Conservation (phyloP, 495 filamentous ascomycete genomes). For the Neurospora hispaniola region DNA sequence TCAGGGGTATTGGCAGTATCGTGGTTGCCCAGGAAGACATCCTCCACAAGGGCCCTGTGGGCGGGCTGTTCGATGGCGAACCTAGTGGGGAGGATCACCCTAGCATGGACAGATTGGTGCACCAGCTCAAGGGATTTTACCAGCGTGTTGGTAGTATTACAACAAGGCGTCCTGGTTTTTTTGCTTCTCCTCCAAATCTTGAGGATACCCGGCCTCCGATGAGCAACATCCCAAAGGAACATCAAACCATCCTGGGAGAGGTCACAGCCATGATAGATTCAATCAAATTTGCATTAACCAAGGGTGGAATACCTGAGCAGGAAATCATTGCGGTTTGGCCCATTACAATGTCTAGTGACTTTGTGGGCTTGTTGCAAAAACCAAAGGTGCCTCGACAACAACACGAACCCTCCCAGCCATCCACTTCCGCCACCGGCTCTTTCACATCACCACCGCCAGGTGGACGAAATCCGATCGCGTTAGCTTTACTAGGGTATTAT, state of each 20-base stretch:
- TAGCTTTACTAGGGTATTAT: slow-evolving; percentile 18
- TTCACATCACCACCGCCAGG: background rate
- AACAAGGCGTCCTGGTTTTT: background rate
- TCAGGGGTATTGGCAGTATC: slow-evolving; percentile 18
- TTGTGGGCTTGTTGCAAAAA: slow-evolving; percentile 7
- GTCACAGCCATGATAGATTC: background rate
- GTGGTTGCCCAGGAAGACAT: slow-evolving; percentile 6
- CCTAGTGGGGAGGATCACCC: background rate
- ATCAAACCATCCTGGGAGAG: slow-evolving; percentile 6
- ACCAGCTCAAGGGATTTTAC: slow-evolving; percentile 4
- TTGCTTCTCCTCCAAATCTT: background rate
- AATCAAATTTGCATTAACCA: slow-evolving; percentile 3
- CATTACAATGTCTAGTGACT: slow-evolving; percentile 10
- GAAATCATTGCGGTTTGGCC: slow-evolving; percentile 17
- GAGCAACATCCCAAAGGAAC: background rate
- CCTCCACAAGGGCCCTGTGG: slow-evolving; percentile 11
- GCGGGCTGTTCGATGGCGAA: slow-evolving; percentile 2
- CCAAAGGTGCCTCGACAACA: background rate
- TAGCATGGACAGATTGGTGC: slow-evolving; percentile 1
- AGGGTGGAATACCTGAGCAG: slow-evolving; percentile 10
- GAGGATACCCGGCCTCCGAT: background rate
- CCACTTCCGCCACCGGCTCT: background rate
- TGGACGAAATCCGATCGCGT: slow-evolving; percentile 11
- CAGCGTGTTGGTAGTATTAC: background rate
- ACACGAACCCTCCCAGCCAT: background rate